Percentiles rank a stretch among this genome's conserved stretches.
These are phyloP conservation scores for Thyridium curvatum DNA, from an alignment of 2,329 filamentous ascomycete genomes.

Conservation along the genomic window DNA sequence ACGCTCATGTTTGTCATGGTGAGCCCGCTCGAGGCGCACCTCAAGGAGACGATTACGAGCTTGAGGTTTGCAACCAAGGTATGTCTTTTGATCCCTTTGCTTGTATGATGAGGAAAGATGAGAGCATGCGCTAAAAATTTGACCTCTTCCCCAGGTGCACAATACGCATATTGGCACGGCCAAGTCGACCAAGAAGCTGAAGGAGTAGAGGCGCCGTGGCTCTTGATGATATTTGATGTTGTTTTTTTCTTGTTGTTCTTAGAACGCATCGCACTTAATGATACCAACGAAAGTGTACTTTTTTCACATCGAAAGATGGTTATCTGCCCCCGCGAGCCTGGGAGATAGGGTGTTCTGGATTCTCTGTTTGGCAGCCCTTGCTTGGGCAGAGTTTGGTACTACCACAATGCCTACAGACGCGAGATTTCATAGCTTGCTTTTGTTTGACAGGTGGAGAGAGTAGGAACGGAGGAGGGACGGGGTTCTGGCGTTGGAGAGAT, in stretches of 20 bases:
- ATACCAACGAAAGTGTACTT: no score
- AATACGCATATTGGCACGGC: constrained; percentile 91
- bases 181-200: constrained; percentile 63
- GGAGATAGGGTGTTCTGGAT: no score
- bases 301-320: no score
- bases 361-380: no score
- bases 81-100: constrained; percentile 17
- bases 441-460: no score
- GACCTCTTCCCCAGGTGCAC: constrained; percentile 68
- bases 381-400: no score
- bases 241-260: constrained; percentile 5
- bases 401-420: no score
- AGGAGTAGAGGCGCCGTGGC: constrained; percentile 24
- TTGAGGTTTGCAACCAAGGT: constrained; percentile 95
- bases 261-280: not conserved
- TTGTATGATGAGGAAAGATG: not conserved
- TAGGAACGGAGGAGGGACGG: no score
- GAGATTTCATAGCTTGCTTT: no score
- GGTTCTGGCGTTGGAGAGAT: no score
- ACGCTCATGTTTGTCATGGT: constrained; percentile 99
- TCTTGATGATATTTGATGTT: constrained; percentile 10
- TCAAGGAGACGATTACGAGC: constrained; percentile 90
- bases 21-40: constrained; percentile 81
- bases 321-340: no score
- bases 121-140: constrained; percentile 6